Base-by-base conservation (phyloP, 371 early-diverging fungal species). In the Amoeboaphelidium protococcarum region DNA sequence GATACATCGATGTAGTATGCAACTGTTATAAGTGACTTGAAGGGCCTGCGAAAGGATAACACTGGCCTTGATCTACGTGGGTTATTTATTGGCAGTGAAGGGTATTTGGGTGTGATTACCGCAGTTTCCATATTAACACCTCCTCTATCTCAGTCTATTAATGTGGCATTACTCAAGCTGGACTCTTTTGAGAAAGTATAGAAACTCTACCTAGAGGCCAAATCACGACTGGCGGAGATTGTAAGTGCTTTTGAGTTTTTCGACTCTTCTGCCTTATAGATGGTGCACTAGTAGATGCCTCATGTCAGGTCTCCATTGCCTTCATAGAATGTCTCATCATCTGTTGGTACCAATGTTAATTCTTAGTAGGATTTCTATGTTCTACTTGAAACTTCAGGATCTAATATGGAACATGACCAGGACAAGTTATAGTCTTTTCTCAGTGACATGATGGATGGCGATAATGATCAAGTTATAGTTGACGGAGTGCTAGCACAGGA, bases 231-330 rank as follows among this genome's bases (percentile, higher is more conserved):
- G 27, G 74, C 74, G 40, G 92, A 92, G 62, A 79, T 90, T 42
- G 60, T 94, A n/a, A 85, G 87, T 60, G 91, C 96, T 0, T 95
- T 83, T 54, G 96, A 95, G 61, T 94, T 91, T 53, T 91, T 84
- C 80, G 96, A 95, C 55, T 52, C 57, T 20, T 65, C 60, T 26
- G 67, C 78, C 10, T 54, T 76, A 24, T 61, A 67, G 42, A 70
- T 89, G 52, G 77, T 83, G 40, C 61, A 73, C 44, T 58, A 65
- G 31, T 80, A 87, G 40, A 19, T 45, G 62, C 63, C 21, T 25
- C 23, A 23, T 45, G 13, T 13, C 37, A 31, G 16, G 37, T 10
- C 16, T 31, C 37, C 37, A 10, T 31, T 31, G 37, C 10, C 6
- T 31, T 6, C 6, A 10, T 16, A 31, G 16, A 31, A 16, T 16